A percentile compares a stretch with the other conserved stretches of the same genome.
Evolutionary conservation across 306 rosid species (phyloP).

Genomic region (Citrullus amarus): DNA sequence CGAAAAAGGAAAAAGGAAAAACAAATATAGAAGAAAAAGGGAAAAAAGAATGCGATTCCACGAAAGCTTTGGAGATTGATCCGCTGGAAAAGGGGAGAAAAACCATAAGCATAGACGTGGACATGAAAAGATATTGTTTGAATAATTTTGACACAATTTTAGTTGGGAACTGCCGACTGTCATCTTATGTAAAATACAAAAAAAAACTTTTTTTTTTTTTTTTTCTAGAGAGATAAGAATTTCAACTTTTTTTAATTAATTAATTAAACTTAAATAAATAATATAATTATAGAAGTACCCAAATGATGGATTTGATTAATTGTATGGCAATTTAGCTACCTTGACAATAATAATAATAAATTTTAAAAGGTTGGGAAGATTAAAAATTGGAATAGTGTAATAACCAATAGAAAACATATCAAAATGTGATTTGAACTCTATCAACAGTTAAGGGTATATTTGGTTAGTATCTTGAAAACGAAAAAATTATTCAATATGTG

Average conservation of each 20-base stretch:
- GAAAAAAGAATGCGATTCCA: neutral
- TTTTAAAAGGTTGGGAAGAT: neutral
- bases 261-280: neutral
- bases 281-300: neutral
- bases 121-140: neutral
- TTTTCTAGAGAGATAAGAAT: too few species aligned
- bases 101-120: neutral
- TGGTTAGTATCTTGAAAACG: too few species aligned
- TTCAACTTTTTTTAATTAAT: neutral
- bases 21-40: neutral
- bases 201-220: neutral
- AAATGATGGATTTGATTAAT: neutral
- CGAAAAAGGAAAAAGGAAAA: neutral
- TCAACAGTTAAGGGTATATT: neutral
- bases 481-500: too few species aligned
- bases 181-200: neutral
- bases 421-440: neutral
- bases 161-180: slow-evolving; percentile 3
- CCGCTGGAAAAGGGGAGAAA: slow-evolving; percentile 3
- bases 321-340: neutral
- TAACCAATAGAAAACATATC: neutral
- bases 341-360: too few species aligned
- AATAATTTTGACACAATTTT: neutral
- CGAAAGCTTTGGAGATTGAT: neutral
- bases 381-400: neutral